These are phyloP conservation scores for Ophiosphaerella korrae DNA, from an alignment of 2,329 filamentous ascomycete genomes.

Conservation along the genomic window DNA sequence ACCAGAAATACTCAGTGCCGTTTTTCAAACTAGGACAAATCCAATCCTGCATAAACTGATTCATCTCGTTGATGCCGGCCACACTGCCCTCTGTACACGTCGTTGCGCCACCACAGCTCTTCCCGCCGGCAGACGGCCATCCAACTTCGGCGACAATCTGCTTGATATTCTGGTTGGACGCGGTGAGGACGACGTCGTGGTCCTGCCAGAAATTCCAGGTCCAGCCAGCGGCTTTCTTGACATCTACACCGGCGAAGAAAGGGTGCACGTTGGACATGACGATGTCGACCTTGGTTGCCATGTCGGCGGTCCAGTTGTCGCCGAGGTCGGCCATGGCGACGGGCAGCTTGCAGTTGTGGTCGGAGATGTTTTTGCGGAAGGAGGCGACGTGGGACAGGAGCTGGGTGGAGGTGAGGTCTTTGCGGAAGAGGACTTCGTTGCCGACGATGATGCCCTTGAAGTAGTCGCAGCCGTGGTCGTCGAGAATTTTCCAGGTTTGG, in stretches of 20 bases:
- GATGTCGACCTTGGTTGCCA: slow-evolving; percentile 76
- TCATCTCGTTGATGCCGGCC: slow-evolving; percentile 79
- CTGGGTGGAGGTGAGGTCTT: slow-evolving; percentile 68
- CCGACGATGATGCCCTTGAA: slow-evolving; percentile 68
- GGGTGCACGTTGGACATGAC: slow-evolving; percentile 98
- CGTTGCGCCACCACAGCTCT: slow-evolving; percentile 67
- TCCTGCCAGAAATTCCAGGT: slow-evolving; percentile 80
- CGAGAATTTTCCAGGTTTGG: slow-evolving; percentile 84
- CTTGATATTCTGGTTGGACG: slow-evolving; percentile 53
- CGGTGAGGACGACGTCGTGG: slow-evolving; percentile 69
- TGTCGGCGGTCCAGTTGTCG: slow-evolving; percentile 76
- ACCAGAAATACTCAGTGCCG: slow-evolving; percentile 93
- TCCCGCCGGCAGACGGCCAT: slow-evolving; percentile 86
- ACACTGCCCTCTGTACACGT: slow-evolving; percentile 71
- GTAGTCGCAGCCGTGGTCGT: slow-evolving; percentile 59
- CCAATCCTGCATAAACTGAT: slow-evolving; percentile 84
- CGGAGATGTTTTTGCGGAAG: slow-evolving; percentile 71
- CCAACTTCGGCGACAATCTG: slow-evolving; percentile 90
- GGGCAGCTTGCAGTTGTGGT: slow-evolving; percentile 69
- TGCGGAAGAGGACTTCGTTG: slow-evolving; percentile 66
- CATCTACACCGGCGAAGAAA: slow-evolving; percentile 83
- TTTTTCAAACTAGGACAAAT: slow-evolving; percentile 80
- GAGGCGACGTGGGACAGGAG: slow-evolving; percentile 68
- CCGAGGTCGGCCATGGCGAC: slow-evolving; percentile 89
- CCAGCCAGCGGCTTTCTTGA: slow-evolving; percentile 74